Conservation (phyloP, 257 asterid species). For the Capsicum rhomboideum region DNA sequence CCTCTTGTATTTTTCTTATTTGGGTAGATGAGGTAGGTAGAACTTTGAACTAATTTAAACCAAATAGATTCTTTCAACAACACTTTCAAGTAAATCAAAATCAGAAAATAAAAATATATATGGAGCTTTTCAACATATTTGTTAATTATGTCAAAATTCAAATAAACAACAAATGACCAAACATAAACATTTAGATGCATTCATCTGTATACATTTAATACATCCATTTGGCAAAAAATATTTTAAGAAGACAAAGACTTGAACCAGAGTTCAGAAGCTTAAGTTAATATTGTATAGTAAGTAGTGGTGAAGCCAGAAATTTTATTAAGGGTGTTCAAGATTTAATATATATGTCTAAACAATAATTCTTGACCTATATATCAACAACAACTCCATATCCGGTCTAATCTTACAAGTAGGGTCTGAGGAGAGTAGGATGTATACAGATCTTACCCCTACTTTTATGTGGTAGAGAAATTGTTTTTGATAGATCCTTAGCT, state of each 20-base stretch:
- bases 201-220: not conserved
- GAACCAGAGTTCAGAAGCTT: not conserved
- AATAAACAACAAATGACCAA: not conserved
- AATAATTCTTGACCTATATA: too few relatives aligned
- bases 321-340: not conserved
- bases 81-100: not conserved
- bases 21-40: conserved; percentile 8
- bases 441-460: too few relatives aligned
- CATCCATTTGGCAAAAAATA: not conserved
- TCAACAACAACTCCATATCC: too few relatives aligned
- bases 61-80: conserved; percentile 8
- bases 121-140: not conserved
- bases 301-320: not conserved
- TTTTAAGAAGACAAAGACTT: not conserved
- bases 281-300: not conserved
- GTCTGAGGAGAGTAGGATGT: too few relatives aligned
- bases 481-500: too few relatives aligned
- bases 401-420: too few relatives aligned
- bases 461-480: too few relatives aligned
- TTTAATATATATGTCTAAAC: too few relatives aligned
- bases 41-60: not conserved
- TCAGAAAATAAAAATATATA: not conserved
- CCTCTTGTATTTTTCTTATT: not conserved
- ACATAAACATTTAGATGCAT: not conserved
- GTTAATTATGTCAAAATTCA: not conserved